These are phyloP conservation scores for Rauvolfia tetraphylla DNA, from an alignment of 257 asterid species.

Conservation along the genomic window DNA sequence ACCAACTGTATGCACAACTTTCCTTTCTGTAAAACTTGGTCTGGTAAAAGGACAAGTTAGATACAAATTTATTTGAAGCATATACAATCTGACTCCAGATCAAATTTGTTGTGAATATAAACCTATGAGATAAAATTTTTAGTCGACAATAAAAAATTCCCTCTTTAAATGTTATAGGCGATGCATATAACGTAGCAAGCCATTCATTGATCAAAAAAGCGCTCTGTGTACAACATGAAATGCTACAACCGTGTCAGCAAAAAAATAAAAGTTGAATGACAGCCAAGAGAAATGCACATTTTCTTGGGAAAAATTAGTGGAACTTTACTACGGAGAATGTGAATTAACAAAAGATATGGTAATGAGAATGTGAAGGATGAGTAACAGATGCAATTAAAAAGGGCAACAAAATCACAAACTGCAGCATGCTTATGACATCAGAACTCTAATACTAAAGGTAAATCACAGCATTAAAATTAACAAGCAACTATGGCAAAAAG, in stretches of 20 bases:
- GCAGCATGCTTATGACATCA: too few relatives aligned
- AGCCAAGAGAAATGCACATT: background rate
- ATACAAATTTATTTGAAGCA: background rate
- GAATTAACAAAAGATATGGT: too few relatives aligned
- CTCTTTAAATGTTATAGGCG: background rate
- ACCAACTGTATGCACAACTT: background rate
- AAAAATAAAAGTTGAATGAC: background rate
- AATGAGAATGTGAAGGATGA: background rate
- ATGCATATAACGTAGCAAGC: background rate
- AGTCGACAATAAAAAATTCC: background rate
- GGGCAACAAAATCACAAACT: background rate
- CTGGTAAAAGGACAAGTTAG: background rate
- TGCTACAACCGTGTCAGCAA: background rate
- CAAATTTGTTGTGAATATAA: background rate
- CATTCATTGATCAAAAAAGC: background rate
- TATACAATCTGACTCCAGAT: background rate
- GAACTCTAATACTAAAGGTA: background rate
- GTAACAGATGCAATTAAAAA: background rate
- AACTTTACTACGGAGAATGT: background rate
- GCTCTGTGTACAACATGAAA: background rate
- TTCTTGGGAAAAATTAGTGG: background rate
- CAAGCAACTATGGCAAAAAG: constrained; percentile 1
- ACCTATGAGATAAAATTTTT: background rate
- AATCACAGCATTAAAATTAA: background rate
- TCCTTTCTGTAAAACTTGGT: background rate